Percentiles rank a stretch among this genome's conserved stretches.
Evolutionary conservation across 1,139 yeast genomes (phyloP).

Genomic region (Spencermartinsiella ligniputridi): DNA sequence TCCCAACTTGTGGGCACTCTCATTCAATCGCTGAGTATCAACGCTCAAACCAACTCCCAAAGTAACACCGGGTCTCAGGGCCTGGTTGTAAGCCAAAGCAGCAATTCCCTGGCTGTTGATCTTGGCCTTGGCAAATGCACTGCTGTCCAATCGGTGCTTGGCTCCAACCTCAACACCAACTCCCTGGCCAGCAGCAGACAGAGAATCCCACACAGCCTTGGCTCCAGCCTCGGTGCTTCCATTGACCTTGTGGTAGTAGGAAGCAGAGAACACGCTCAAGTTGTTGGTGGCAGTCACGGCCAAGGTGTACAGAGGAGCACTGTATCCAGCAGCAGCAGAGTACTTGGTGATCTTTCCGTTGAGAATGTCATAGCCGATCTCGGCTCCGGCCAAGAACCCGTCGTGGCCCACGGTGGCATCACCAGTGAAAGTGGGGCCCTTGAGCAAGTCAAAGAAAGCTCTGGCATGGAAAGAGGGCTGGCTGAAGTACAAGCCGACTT

Average conservation of each 20-base stretch:
- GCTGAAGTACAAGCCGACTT: constrained; percentile 84
- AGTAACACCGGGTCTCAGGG: constrained; percentile 94
- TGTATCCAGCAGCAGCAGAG: constrained; percentile 92
- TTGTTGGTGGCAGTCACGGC: constrained; percentile 87
- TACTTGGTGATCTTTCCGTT: constrained; percentile 91
- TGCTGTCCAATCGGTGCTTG: constrained; percentile 81
- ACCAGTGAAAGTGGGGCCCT: constrained; percentile 94
- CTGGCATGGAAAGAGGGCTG: constrained; percentile 94
- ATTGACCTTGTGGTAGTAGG: constrained; percentile 94
- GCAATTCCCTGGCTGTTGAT: constrained; percentile 96
- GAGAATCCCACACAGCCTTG: constrained; percentile 93
- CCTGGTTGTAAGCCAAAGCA: constrained; percentile 91
- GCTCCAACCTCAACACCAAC: constrained; percentile 91
- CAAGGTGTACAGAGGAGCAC: constrained; percentile 81
- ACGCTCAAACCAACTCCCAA: constrained; percentile 97
- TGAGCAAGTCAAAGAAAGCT: constrained; percentile 89
- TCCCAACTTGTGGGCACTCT: constrained; percentile 98
- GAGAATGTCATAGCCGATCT: constrained; percentile 92
- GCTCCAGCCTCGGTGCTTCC: constrained; percentile 95
- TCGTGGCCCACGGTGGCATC: constrained; percentile 94
- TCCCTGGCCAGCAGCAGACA: constrained; percentile 59
- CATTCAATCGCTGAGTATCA: constrained; percentile 93
- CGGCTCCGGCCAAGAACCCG: constrained; percentile 96
- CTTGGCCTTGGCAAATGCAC: constrained; percentile 94
- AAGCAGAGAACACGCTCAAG: constrained; percentile 88